Conservation (phyloP, 495 filamentous ascomycete genomes). For the Xeromyces bisporus region DNA sequence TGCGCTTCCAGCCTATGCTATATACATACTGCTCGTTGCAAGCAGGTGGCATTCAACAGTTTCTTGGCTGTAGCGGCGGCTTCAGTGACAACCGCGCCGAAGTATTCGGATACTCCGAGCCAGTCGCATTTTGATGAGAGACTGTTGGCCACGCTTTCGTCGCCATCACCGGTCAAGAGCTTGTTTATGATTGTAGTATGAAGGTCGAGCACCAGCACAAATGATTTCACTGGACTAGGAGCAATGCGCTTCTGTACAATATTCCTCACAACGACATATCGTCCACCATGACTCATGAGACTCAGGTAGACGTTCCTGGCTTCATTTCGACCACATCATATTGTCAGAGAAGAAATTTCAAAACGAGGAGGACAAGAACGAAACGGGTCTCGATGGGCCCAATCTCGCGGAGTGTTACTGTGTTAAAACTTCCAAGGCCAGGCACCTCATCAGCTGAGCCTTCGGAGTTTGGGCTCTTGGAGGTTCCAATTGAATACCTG, state of each 20-base stretch:
- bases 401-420: slow-evolving; percentile 32
- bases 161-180: slow-evolving; percentile 56
- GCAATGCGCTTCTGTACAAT: slow-evolving; percentile 42
- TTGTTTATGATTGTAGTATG: slow-evolving; percentile 53
- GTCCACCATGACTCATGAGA: slow-evolving; percentile 51
- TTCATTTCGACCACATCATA: slow-evolving; percentile 47
- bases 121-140: slow-evolving; percentile 55
- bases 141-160: slow-evolving; percentile 53
- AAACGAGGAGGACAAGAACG: slow-evolving; percentile 40
- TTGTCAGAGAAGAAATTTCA: slow-evolving; percentile 43
- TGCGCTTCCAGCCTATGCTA: slow-evolving; percentile 56
- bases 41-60: slow-evolving; percentile 47
- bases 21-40: slow-evolving; percentile 60
- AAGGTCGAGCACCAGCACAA: slow-evolving; percentile 41
- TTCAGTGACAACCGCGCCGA: slow-evolving; percentile 40
- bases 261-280: slow-evolving; percentile 31
- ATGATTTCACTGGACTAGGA: slow-evolving; percentile 57
- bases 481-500: too few relatives aligned
- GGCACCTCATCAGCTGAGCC: slow-evolving; percentile 26
- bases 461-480: slow-evolving; percentile 37
- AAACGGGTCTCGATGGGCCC: slow-evolving; percentile 27
- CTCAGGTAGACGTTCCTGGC: slow-evolving; percentile 38
- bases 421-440: too few relatives aligned
- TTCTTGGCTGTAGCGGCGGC: slow-evolving; percentile 35
- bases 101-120: slow-evolving; percentile 51